Base-by-base conservation (phyloP, 768 basidiomycete species). In the Butyriboletus loyo region DNA sequence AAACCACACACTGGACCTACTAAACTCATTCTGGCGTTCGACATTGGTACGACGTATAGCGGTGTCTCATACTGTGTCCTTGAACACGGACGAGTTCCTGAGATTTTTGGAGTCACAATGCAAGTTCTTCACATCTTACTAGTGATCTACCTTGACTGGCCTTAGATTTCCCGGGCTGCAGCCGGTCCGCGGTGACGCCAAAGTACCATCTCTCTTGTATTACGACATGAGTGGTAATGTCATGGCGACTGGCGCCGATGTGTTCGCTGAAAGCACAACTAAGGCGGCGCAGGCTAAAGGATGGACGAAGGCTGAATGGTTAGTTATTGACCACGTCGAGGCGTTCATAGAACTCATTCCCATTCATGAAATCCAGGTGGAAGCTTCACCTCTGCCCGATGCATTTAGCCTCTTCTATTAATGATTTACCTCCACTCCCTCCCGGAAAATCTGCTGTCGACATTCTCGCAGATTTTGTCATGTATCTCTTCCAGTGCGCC, bases 121-220 rank as follows among this genome's bases (percentile, higher is more conserved):
- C 19, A 40, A 54, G 32, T 13, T 27, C 17, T 19, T 27, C 13
- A 7, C 41, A 27, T 9, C 24, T 31, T 36, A 25, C 1, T 24
- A 2, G 24, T 14, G 38, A 17, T 2, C 30, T 21, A 10, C 32
- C 47, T 69, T 52, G 32, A 41, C 36, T 30, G 3, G 37, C 24
- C 36, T 4, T 19, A 78, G 77, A 46, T 77, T 71, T 52, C 76
- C 75, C 2, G 67, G 62, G 2, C 14, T 75, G 49, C 68, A 71
- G 37, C 56, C 68, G 5, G 67, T 67, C 15, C 66, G 71, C 4
- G 72, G 72, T 8, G 71, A 75, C 34, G 72, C 71, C 7, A 79
- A 78, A 52, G 73, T 78, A 4, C 77, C 75, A 0, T 74, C 75
- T 1, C 57, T 78, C 34, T 57, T 78, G 7, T 75, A 74, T 52